Evolutionary conservation across 2,329 filamentous ascomycete species (phyloP).

Genomic region (Coniochaeta sp.): DNA sequence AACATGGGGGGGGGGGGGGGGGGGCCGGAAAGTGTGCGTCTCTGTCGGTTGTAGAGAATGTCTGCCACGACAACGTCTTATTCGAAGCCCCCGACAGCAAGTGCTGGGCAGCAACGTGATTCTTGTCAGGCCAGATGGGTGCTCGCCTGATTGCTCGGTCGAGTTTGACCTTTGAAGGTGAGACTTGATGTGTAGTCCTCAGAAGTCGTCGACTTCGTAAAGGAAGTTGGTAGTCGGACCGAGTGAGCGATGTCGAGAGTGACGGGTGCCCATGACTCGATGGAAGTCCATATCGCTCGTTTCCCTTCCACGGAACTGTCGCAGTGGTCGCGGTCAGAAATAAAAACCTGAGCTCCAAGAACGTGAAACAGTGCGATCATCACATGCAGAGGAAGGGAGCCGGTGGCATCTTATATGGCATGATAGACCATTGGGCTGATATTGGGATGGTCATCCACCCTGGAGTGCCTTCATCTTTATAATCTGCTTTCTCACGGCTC

Average conservation of each 20-base stretch:
- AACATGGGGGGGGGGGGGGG: too few species aligned
- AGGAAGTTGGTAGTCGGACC: neutral
- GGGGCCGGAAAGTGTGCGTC: neutral
- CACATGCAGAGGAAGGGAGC: neutral
- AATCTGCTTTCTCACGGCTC: too few species aligned
- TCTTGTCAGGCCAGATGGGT: neutral
- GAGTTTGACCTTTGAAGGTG: too few species aligned
- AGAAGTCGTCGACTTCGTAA: neutral
- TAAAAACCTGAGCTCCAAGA: neutral
- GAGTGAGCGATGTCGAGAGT: neutral
- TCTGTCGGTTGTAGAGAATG: neutral
- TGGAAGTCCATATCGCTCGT: neutral
- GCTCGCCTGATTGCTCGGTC: neutral
- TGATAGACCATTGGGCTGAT: neutral
- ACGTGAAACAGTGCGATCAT: neutral
- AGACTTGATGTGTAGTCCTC: neutral
- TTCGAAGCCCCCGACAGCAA: neutral
- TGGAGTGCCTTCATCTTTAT: neutral
- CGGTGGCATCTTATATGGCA: neutral
- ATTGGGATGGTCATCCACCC: neutral
- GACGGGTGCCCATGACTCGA: neutral
- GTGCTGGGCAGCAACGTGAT: neutral
- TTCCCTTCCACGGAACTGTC: neutral
- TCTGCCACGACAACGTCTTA: neutral
- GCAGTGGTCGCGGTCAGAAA: neutral